Base-by-base conservation (phyloP, 225 moss, liverwort and hornwort genomes). In the Lunularia cruciata region DNA sequence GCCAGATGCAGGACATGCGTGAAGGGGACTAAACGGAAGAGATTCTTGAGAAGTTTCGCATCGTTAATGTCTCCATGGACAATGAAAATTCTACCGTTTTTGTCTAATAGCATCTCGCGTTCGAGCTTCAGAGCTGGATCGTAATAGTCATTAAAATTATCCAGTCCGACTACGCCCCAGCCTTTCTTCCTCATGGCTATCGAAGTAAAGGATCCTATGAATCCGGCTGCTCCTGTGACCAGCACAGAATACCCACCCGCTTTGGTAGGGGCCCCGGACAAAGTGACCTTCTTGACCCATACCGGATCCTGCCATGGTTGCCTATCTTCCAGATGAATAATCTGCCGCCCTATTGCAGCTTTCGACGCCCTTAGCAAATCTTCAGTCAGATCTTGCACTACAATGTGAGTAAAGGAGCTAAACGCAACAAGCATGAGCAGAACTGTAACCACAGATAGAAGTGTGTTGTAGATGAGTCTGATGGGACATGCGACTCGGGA, bases 1-100 rank as follows among this genome's bases (percentile, higher is more conserved):
- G 79, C 79, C 35, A 80, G 75, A 57, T 80, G 79, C 34, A 80
- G 34, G 2, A 80, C 75, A 67, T 80, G 79, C 35, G 79, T 75
- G 67, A 75, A 71, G 4, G 60, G 52, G 48, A 80, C 54, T 35
- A 75, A 27, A 22, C 68, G 38, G 30, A 80, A 80, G 1, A 80
- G 46, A 26, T 49, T 71, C 60, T 55, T 42, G 51, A 80, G 59
- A 27, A 80, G 71, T 20, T 53, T 65, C 54, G 23, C 47, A 28
- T 80, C 75, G 55, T 76, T 80, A 4, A 80, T 72, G 19, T 80
- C 75, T 46, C 75, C 80, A 6, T 53, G 45, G 43, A 72, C 75
- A 22, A 80, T 63, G 28, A 75, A 76, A 3, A 76, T 66, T 60
- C 60, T 9, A 20, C 71, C 75, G 19, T 63, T 55, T 31, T 68